Percentiles rank a stretch among this genome's conserved stretches.
Evolutionary conservation across 139 green algal species (phyloP).

Genomic region (Chlorella sp.): DNA sequence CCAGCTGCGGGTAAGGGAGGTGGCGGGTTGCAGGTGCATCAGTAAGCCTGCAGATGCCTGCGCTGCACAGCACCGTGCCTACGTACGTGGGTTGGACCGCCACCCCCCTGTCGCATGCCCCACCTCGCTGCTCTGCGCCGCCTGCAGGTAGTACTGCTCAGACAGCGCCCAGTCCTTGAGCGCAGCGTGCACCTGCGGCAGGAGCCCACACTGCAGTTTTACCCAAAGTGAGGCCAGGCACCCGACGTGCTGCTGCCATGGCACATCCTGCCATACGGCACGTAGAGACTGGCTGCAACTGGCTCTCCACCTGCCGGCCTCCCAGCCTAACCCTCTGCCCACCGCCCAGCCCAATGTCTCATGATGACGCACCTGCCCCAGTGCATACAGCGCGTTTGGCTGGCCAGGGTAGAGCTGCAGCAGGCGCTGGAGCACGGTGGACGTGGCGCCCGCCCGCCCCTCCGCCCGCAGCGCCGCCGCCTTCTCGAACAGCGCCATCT

Average conservation of each 20-base stretch:
- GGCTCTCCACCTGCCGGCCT: too few species aligned
- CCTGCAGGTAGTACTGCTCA: conserved; percentile 36
- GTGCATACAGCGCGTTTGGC: conserved; percentile 37
- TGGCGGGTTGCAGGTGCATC: too few species aligned
- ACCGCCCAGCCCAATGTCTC: not conserved
- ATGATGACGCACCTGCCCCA: conserved; percentile 33
- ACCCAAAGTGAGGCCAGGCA: too few species aligned
- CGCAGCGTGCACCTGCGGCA: conserved; percentile 28
- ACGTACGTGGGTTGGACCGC: not conserved
- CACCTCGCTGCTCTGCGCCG: conserved; percentile 11
- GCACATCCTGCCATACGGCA: not conserved
- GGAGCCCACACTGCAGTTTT: not conserved
- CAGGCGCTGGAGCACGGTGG: conserved; percentile 32
- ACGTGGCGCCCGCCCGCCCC: conserved; percentile 13
- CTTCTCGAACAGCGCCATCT: conserved; percentile 25
- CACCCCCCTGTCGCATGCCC: not conserved
- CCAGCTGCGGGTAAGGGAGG: conserved; percentile 3
- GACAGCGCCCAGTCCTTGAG: conserved; percentile 48
- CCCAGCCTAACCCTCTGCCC: not conserved
- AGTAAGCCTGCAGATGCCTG: too few species aligned
- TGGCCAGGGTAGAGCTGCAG: conserved; percentile 30
- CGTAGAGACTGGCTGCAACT: not conserved
- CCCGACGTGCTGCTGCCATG: too few species aligned
- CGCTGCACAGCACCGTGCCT: too few species aligned
- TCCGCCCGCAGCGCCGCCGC: conserved; percentile 43